Percentiles rank a stretch among this genome's conserved stretches.
Conservation (phyloP, 164 flowering plant species). For the Malania oleifera region DNA sequence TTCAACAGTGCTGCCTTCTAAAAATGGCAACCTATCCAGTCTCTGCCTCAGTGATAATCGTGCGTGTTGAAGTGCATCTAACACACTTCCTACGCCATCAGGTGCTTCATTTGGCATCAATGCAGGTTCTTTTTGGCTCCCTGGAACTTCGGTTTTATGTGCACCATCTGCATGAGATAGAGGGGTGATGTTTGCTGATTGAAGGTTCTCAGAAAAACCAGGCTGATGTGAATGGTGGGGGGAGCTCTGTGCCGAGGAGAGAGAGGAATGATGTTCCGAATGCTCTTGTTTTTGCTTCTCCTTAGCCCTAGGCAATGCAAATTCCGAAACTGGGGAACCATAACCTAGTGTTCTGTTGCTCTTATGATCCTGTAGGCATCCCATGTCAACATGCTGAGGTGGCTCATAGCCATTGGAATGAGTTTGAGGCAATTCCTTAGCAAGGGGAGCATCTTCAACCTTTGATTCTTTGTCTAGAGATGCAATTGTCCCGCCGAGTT, state of each 20-base stretch:
- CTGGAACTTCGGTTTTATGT: slow-evolving; percentile 14
- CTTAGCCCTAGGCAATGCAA: slow-evolving; percentile 20
- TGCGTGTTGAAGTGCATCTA: slow-evolving; percentile 70
- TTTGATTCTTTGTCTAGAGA: slow-evolving; percentile 20
- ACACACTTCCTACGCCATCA: slow-evolving; percentile 26
- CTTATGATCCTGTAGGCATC: slow-evolving; percentile 15
- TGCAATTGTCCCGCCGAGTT: slow-evolving; percentile 8
- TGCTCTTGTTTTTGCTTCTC: slow-evolving; percentile 24
- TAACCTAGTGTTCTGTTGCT: slow-evolving; percentile 9
- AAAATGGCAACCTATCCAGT: slow-evolving; percentile 22
- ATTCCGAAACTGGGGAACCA: slow-evolving; percentile 26
- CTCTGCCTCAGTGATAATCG: slow-evolving; percentile 48
- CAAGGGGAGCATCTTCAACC: slow-evolving; percentile 9
- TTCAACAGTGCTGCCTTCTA: slow-evolving; percentile 14
- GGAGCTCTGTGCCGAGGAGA: slow-evolving; percentile 10
- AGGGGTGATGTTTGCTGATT: slow-evolving; percentile 4
- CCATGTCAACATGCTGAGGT: slow-evolving; percentile 14
- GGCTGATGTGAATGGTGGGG: slow-evolving; percentile 4
- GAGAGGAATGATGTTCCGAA: slow-evolving; percentile 8
- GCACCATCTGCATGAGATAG: slow-evolving; percentile 9
- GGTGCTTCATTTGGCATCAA: slow-evolving; percentile 28
- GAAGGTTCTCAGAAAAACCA: slow-evolving; percentile 15
- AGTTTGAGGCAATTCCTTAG: slow-evolving; percentile 16
- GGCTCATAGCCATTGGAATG: slow-evolving; percentile 14
- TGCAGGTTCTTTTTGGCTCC: slow-evolving; percentile 18